phyloP scores from a whole-genome alignment of 805 yeast species.

The Saturnispora diversa region DNA sequence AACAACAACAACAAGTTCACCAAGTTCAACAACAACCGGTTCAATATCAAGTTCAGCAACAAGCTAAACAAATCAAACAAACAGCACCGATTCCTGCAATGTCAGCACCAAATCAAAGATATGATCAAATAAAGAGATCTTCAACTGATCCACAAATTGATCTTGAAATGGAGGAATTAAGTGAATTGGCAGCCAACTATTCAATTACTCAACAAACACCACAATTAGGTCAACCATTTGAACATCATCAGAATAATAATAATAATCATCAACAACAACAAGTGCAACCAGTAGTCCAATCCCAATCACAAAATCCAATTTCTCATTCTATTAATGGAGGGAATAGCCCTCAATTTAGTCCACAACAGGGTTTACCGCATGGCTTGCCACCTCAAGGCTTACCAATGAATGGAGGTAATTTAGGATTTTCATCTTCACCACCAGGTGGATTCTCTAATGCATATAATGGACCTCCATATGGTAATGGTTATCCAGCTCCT shows the following conservation, averaged over 20 bases:
- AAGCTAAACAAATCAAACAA: too few species aligned
- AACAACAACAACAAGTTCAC: constrained; percentile 11
- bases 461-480: neutral
- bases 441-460: constrained; percentile 4
- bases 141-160: constrained; percentile 20
- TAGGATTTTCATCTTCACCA: neutral
- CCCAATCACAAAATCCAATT: constrained; percentile 6
- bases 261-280: too few species aligned
- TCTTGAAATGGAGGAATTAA: constrained; percentile 27
- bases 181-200: constrained; percentile 27
- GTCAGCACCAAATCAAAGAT: neutral
- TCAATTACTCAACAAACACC: constrained; percentile 25
- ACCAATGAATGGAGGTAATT: constrained; percentile 16
- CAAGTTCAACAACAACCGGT: constrained; percentile 6
- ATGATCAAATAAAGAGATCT: constrained; percentile 5
- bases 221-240: constrained; percentile 8
- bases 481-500: constrained; percentile 19
- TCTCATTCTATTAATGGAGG: constrained; percentile 20
- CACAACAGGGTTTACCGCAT: constrained; percentile 28
- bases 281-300: too few species aligned
- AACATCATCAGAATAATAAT: too few species aligned
- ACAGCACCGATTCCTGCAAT: too few species aligned
- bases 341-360: constrained; percentile 24
- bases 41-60: neutral
- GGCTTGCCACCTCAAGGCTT: constrained; percentile 31